Conservation (phyloP, 257 asterid species). For the Solanum ossicruentum region DNA sequence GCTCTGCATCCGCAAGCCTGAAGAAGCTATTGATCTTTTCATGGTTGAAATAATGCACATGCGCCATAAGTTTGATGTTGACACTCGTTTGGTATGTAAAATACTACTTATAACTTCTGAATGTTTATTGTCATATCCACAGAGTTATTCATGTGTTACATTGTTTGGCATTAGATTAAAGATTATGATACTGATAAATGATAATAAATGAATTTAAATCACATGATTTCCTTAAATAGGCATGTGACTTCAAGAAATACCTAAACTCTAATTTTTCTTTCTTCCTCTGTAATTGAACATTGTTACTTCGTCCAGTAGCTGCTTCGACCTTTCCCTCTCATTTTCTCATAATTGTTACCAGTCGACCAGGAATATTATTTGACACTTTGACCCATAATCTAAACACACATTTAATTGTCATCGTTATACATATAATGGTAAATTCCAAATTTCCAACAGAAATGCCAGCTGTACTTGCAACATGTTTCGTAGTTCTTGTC, state of each 20-base stretch:
- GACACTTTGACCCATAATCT: neutral
- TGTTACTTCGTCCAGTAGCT: neutral
- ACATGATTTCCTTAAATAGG: neutral
- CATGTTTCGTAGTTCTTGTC: neutral
- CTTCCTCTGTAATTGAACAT: neutral
- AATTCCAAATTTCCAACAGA: neutral
- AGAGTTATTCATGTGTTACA: neutral
- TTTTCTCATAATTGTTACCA: neutral
- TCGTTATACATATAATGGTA: neutral
- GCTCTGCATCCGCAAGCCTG: slow-evolving; percentile 93
- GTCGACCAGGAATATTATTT: neutral
- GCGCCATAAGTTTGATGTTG: slow-evolving; percentile 99
- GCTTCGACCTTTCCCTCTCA: neutral
- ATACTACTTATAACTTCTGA: neutral
- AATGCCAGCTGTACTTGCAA: neutral
- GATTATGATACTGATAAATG: neutral
- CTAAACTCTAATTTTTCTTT: neutral
- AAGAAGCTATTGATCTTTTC: slow-evolving; percentile 87
- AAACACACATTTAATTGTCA: neutral
- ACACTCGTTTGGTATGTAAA: slow-evolving; percentile 78
- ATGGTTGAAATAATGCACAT: slow-evolving; percentile 99
- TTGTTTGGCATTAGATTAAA: neutral
- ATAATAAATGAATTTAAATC: neutral
- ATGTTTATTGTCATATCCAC: neutral
- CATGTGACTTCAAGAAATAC: neutral